These are phyloP conservation scores for Starmerella potacharoeniae DNA, from an alignment of 805 yeast species.

Conservation along the genomic window DNA sequence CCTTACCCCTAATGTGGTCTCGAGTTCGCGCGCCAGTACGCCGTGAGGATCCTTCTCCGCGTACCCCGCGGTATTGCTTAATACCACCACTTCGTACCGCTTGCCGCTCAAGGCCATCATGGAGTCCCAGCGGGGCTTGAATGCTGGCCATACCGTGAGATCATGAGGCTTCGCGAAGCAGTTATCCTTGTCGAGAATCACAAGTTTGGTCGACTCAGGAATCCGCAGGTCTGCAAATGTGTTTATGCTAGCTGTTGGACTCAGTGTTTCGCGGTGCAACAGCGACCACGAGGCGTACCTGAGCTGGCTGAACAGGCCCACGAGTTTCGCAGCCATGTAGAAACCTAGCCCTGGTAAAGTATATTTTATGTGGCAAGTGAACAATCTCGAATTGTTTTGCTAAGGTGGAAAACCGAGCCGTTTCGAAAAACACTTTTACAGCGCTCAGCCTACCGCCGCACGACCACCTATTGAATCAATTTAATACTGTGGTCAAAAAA, in stretches of 20 bases:
- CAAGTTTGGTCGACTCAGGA: constrained; percentile 43
- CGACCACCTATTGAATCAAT: too few species aligned
- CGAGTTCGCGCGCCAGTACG: constrained; percentile 50
- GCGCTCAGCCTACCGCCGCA: too few species aligned
- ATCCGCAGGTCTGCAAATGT: constrained; percentile 16
- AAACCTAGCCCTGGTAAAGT: neutral
- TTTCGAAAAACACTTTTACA: neutral
- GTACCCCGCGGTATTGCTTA: constrained; percentile 82
- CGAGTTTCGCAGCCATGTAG: constrained; percentile 7
- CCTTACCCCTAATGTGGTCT: constrained; percentile 37
- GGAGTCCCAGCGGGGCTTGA: constrained; percentile 41
- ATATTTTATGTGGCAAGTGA: neutral
- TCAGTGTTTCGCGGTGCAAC: constrained; percentile 13
- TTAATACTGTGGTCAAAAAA: too few species aligned
- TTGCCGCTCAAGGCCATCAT: constrained; percentile 30
- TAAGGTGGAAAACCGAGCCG: neutral
- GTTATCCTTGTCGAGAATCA: constrained; percentile 88
- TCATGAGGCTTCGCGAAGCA: constrained; percentile 82
- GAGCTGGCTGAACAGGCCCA: constrained; percentile 9
- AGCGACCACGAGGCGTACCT: constrained; percentile 12
- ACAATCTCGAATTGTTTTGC: neutral
- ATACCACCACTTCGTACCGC: constrained; percentile 56
- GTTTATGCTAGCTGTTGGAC: constrained; percentile 16
- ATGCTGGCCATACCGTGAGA: constrained; percentile 68
- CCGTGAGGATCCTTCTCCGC: constrained; percentile 58